Evolutionary conservation across 805 yeast species (phyloP).

Genomic region (Cyberlindnera meyerae): DNA sequence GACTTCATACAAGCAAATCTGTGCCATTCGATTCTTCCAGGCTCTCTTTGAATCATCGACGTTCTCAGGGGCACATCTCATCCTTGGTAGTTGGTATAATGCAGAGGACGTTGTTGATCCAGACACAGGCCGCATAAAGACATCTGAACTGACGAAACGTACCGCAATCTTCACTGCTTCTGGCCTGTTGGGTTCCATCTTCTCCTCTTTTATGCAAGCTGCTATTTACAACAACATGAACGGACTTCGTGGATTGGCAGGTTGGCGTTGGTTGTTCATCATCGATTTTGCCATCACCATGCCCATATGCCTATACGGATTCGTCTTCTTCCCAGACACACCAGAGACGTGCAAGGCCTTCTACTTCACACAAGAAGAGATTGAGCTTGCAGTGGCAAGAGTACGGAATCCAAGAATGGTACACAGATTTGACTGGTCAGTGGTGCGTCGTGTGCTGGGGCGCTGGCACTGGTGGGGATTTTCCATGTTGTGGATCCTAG

Average conservation of each 20-base stretch:
- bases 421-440: constrained; percentile 32
- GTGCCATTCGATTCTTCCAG: constrained; percentile 55
- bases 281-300: constrained; percentile 56
- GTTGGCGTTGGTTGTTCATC: constrained; percentile 68
- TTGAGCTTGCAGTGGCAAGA: constrained; percentile 38
- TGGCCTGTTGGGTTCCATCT: constrained; percentile 50
- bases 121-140: constrained; percentile 21
- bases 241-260: constrained; percentile 38
- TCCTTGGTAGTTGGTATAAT: constrained; percentile 51
- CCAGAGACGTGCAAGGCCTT: constrained; percentile 43
- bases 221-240: constrained; percentile 43
- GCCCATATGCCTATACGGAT: constrained; percentile 54
- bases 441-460: constrained; percentile 39
- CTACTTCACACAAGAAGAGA: constrained; percentile 38
- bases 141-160: constrained; percentile 43
- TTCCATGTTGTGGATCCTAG: constrained; percentile 46
- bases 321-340: constrained; percentile 54
- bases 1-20: constrained; percentile 42
- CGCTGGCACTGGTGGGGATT: constrained; percentile 58
- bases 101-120: constrained; percentile 26
- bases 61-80: constrained; percentile 49
- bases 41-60: constrained; percentile 59
- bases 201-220: constrained; percentile 55
- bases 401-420: constrained; percentile 34
- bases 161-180: constrained; percentile 51